phyloP scores from a whole-genome alignment of 768 basidiomycete species.

The Boletus rubropictus region DNA sequence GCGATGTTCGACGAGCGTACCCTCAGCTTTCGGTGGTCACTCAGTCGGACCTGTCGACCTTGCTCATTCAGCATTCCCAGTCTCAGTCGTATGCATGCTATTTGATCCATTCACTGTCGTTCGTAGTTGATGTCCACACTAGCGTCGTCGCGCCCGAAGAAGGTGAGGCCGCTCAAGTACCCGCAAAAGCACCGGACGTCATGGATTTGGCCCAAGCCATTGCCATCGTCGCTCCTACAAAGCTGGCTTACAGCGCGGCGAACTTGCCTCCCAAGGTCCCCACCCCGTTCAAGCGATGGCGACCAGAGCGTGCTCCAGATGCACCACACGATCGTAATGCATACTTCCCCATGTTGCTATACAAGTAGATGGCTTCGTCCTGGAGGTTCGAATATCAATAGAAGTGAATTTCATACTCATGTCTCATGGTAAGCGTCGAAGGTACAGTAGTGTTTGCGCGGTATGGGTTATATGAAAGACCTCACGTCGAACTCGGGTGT shows the following conservation, averaged over 20 bases:
- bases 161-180: slow-evolving; percentile 40
- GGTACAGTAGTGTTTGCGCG: background rate
- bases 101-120: background rate
- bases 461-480: too few relatives aligned
- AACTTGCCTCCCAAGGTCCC: slow-evolving; percentile 75
- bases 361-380: slow-evolving; percentile 34
- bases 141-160: slow-evolving; percentile 52
- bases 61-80: slow-evolving; percentile 77
- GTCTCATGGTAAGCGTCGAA: background rate
- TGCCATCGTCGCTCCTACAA: slow-evolving; percentile 49
- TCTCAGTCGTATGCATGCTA: slow-evolving; percentile 50
- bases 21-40: slow-evolving; percentile 89
- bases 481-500: too few relatives aligned
- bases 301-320: slow-evolving; percentile 60
- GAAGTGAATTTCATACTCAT: slow-evolving; percentile 31
- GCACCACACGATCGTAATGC: slow-evolving; percentile 79
- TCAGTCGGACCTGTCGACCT: slow-evolving; percentile 70
- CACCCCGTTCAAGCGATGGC: slow-evolving; percentile 65
- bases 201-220: slow-evolving; percentile 74
- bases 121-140: slow-evolving; percentile 9
- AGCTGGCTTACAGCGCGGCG: slow-evolving; percentile 54
- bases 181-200: slow-evolving; percentile 37
- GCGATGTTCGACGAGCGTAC: slow-evolving; percentile 87
- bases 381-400: slow-evolving; percentile 10
- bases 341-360: slow-evolving; percentile 80